These are phyloP conservation scores for Malus hybrid DNA, from an alignment of 331 rosid genomes.

Conservation along the genomic window DNA sequence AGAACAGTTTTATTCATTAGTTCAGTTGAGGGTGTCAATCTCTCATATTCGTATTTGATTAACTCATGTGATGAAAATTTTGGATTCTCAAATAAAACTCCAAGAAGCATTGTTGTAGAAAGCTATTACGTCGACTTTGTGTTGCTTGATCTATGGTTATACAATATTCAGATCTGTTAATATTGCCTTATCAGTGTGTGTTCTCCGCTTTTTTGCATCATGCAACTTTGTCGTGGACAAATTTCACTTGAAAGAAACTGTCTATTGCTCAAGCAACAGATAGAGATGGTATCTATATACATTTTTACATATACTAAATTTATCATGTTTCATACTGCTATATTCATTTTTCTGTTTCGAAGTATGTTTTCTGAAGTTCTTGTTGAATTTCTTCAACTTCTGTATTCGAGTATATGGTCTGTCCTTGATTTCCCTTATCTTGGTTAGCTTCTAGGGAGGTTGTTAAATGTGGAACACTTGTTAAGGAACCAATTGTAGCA, in stretches of 20 bases:
- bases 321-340: background rate
- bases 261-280: background rate
- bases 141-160: background rate
- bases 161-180: background rate
- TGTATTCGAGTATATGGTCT: no score
- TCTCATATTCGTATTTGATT: conserved; percentile 49
- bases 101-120: conserved; percentile 43
- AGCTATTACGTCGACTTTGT: background rate
- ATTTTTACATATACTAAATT: background rate
- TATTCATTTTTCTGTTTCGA: no score
- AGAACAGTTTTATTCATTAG: conserved; percentile 16
- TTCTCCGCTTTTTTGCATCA: background rate
- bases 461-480: no score
- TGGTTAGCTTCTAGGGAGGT: no score
- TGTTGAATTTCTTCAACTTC: no score
- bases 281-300: background rate
- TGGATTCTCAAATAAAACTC: conserved; percentile 57
- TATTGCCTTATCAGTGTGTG: background rate
- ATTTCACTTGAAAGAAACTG: conserved; percentile 55
- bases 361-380: background rate
- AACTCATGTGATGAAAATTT: conserved; percentile 45
- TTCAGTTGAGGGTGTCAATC: conserved; percentile 15
- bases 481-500: no score
- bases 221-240: conserved; percentile 24
- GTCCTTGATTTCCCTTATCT: background rate